These are phyloP conservation scores for Neofusicoccum ribis DNA, from an alignment of 2,329 filamentous ascomycete species.

Conservation along the genomic window DNA sequence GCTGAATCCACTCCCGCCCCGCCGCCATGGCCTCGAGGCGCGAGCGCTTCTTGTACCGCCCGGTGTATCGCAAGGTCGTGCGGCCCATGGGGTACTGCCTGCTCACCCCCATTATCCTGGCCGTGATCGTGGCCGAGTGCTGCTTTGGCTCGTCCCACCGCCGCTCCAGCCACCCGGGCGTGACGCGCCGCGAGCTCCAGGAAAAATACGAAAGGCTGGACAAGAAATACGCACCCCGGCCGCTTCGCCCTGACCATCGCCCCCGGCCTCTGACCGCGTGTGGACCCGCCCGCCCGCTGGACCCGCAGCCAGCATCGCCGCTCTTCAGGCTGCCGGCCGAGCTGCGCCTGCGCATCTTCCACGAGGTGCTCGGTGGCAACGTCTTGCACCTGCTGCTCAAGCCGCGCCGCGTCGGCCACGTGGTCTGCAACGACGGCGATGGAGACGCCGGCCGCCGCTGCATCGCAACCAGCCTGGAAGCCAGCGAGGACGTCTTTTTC, in stretches of 20 bases:
- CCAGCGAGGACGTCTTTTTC: background rate
- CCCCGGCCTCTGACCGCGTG: background rate
- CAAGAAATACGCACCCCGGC: background rate
- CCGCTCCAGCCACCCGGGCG: too few species aligned
- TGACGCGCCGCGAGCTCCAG: too few species aligned
- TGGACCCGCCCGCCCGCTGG: too few species aligned
- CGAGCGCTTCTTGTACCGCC: background rate
- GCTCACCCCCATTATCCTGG: background rate
- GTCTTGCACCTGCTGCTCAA: background rate
- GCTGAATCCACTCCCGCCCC: background rate
- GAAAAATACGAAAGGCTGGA: background rate
- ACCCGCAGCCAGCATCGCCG: background rate
- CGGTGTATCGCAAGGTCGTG: background rate
- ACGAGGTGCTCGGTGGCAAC: background rate
- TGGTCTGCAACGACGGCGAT: background rate
- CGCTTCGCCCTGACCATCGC: background rate
- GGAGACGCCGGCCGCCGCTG: background rate
- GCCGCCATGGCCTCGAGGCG: background rate
- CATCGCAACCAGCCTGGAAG: background rate
- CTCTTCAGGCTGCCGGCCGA: background rate
- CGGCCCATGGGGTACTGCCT: background rate
- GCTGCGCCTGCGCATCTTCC: conserved; percentile 1
- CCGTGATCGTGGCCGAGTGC: background rate
- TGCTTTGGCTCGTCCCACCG: background rate
- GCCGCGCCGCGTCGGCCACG: background rate